Evolutionary conservation across 257 asterid genomes (phyloP), one percentile per base, ranked within the genome.

Genomic region (Eucommia ulmoides): DNA sequence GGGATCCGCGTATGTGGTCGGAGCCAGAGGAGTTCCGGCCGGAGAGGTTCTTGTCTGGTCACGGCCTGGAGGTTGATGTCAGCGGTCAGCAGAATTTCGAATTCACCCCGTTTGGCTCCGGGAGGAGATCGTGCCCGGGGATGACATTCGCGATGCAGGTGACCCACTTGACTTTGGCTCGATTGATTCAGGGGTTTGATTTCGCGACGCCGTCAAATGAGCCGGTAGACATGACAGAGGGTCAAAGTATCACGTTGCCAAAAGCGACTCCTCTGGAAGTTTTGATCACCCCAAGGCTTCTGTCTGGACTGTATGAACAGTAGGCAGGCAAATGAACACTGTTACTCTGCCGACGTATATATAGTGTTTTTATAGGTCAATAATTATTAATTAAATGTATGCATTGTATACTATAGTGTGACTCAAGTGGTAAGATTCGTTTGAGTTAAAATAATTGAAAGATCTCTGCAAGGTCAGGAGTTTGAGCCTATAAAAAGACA

Each of bases 41-140:
- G 0, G 80, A 71, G 59, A 74, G 85, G 22, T 80, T 80, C 8
- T 22, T 76, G 74, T 53, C 52, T 1, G 52, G 51, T 23, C 76
- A 76, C 23, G 55, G 42, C 0, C n/a, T n/a, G n/a, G 66, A 69
- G 10, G 48, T 74, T 1, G 80, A 71, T 52, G 64, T 58, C 50
- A 20, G 52, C 0, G 81, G 86, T 0, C 71, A 72, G 24, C 71
- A 72, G 24, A 66, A 77, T 46, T 71, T 64, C 18, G 83, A 77
- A 65, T 72, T 59, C 63, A 61, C 45, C n/a, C 92, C 92, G 0
- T 81, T 80, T 24, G 83, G 91, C 9, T 64, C 74, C 0, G 85
- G 83, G 1, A 55, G 91, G 14, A 52, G 86, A 53, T 59, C 67
- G 3, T 81, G 81, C 35, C 86, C 86, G 0, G 79, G 81, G 9